These are phyloP conservation scores for Fraxinus velutina DNA, from an alignment of 305 asterid species.

Conservation along the genomic window DNA sequence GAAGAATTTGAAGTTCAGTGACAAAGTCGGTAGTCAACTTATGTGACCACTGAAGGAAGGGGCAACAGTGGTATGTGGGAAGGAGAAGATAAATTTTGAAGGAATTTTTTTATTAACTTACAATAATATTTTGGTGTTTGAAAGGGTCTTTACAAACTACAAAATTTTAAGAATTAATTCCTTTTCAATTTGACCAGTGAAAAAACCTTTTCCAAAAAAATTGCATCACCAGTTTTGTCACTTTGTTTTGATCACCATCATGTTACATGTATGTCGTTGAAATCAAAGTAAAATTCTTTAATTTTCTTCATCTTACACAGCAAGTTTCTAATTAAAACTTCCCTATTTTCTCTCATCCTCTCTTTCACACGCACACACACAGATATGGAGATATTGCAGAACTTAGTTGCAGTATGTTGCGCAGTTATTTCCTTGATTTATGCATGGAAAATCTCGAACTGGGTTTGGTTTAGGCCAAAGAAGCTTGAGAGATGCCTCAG, in stretches of 20 bases:
- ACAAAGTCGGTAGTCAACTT: not conserved
- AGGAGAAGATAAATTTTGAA: not conserved
- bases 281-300: not conserved
- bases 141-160: not conserved
- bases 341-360: not conserved
- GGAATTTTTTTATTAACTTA: not conserved
- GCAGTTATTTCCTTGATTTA: constrained; percentile 5
- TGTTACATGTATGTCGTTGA: not conserved
- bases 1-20: not conserved
- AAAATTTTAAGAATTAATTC: not conserved
- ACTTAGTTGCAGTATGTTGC: constrained; percentile 15
- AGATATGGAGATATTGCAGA: constrained; percentile 12
- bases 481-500: constrained; percentile 45
- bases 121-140: not conserved
- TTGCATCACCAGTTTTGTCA: constrained; percentile 15
- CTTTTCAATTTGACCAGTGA: not conserved
- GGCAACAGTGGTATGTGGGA: not conserved
- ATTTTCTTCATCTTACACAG: not conserved
- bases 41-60: not conserved
- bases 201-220: constrained; percentile 7
- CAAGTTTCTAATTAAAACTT: not conserved
- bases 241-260: not conserved
- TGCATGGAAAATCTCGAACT: constrained; percentile 31
- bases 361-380: not conserved
- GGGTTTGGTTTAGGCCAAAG: constrained; percentile 46